These are phyloP conservation scores for Wickerhamomyces sydowiorum DNA, from an alignment of 805 yeast genomes.

Conservation along the genomic window DNA sequence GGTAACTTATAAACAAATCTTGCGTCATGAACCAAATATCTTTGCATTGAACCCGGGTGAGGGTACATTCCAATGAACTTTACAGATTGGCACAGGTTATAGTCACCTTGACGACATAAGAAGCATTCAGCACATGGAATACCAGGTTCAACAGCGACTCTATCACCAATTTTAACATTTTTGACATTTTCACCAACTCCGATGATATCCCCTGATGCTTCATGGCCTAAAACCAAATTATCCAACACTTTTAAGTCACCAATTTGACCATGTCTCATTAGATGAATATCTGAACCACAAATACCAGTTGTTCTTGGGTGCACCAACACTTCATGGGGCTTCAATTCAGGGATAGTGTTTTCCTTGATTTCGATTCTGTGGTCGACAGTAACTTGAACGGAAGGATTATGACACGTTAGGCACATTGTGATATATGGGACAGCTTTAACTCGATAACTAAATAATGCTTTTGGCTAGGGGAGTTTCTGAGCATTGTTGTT, in stretches of 20 bases:
- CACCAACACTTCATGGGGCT: neutral
- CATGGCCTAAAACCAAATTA: conserved; percentile 37
- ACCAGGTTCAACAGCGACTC: conserved; percentile 51
- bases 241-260: conserved; percentile 37
- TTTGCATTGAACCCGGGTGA: conserved; percentile 33
- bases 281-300: conserved; percentile 69
- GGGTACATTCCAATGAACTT: conserved; percentile 33
- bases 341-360: neutral
- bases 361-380: conserved; percentile 5
- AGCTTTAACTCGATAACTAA: too few relatives aligned
- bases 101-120: conserved; percentile 33
- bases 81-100: conserved; percentile 34
- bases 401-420: neutral
- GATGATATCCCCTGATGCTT: conserved; percentile 38
- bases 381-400: conserved; percentile 4
- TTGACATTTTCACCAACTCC: conserved; percentile 45
- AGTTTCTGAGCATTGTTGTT: too few relatives aligned
- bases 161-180: conserved; percentile 38
- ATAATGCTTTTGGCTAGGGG: too few relatives aligned
- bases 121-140: conserved; percentile 40
- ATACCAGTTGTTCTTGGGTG: conserved; percentile 50
- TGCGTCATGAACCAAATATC: conserved; percentile 27
- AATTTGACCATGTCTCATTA: conserved; percentile 56
- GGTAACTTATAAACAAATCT: conserved; percentile 29
- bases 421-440: neutral